phyloP scores from a whole-genome alignment of 345 rosid species.

The Gossypium turneri region DNA sequence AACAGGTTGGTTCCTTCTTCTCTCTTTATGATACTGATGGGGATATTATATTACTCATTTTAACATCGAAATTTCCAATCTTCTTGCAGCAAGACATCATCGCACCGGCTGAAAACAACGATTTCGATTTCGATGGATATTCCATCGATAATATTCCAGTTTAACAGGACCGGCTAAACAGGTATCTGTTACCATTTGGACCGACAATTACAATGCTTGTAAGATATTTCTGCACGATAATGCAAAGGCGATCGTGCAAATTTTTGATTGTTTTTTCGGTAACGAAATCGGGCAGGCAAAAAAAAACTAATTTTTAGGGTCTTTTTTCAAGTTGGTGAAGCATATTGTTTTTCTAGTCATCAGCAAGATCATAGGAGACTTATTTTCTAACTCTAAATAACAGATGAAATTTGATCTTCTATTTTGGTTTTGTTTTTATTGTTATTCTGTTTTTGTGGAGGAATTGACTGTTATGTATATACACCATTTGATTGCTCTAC shows the following conservation, averaged over 20 bases:
- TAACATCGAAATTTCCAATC: not conserved
- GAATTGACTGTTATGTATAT: too few species aligned
- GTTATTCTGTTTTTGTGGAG: too few species aligned
- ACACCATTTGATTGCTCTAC: too few species aligned
- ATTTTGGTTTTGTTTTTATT: not conserved
- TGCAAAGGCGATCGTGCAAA: conserved; percentile 46
- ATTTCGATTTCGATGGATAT: conserved; percentile 80
- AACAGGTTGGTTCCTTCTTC: not conserved
- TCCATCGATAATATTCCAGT: conserved; percentile 61
- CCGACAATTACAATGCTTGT: not conserved
- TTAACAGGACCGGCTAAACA: not conserved
- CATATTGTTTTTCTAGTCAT: conserved; percentile 6
- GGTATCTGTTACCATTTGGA: not conserved
- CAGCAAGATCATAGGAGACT: conserved; percentile 28
- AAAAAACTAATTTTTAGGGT: not conserved
- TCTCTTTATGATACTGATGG: not conserved
- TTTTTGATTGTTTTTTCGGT: conserved; percentile 39
- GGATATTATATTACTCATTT: not conserved
- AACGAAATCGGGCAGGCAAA: conserved; percentile 13
- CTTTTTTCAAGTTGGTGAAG: not conserved
- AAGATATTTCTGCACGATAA: conserved; percentile 16
- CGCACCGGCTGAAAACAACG: conserved; percentile 36
- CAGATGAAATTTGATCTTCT: conserved; percentile 26
- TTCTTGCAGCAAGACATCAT: not conserved
- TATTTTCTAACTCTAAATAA: conserved; percentile 41